Evolutionary conservation across 129 eudicot genomes (phyloP).

Genomic region (Flaveria ramosissima): DNA sequence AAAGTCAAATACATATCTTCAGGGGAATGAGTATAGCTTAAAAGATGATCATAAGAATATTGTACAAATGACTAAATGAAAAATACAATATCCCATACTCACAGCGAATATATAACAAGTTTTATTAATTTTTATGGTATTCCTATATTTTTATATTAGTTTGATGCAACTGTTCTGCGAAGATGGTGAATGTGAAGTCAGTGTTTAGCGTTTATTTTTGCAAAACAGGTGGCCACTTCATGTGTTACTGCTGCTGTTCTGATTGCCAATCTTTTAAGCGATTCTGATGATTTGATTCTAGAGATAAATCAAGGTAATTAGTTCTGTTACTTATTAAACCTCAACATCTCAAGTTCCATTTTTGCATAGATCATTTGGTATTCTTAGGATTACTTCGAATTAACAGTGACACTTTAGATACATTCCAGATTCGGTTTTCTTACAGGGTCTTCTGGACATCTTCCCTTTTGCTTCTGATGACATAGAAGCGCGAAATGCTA

Average conservation of each 20-base stretch:
- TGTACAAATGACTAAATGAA: neutral
- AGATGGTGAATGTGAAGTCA: slow-evolving; percentile 14
- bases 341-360: neutral
- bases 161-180: slow-evolving; percentile 14
- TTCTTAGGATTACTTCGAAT: slow-evolving; percentile 2
- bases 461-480: slow-evolving; percentile 89
- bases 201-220: neutral
- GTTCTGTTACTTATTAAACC: neutral
- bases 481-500: slow-evolving; percentile 73
- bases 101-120: neutral
- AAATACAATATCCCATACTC: neutral
- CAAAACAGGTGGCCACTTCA: slow-evolving; percentile 65
- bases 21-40: neutral
- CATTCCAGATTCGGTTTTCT: slow-evolving; percentile 62
- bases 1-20: neutral
- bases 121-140: neutral
- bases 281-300: slow-evolving; percentile 51
- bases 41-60: neutral
- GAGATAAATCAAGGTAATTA: slow-evolving; percentile 68
- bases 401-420: slow-evolving; percentile 30
- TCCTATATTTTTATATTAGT: neutral
- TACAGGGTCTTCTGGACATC: slow-evolving; percentile 76
- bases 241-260: slow-evolving; percentile 86
- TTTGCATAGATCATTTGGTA: slow-evolving; percentile 12
- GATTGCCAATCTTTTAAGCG: slow-evolving; percentile 80